A percentile compares a stretch with the other conserved stretches of the same genome.
phyloP scores from a whole-genome alignment of 1,284 basidiomycete species.

The Fomitopsis pinicola region DNA sequence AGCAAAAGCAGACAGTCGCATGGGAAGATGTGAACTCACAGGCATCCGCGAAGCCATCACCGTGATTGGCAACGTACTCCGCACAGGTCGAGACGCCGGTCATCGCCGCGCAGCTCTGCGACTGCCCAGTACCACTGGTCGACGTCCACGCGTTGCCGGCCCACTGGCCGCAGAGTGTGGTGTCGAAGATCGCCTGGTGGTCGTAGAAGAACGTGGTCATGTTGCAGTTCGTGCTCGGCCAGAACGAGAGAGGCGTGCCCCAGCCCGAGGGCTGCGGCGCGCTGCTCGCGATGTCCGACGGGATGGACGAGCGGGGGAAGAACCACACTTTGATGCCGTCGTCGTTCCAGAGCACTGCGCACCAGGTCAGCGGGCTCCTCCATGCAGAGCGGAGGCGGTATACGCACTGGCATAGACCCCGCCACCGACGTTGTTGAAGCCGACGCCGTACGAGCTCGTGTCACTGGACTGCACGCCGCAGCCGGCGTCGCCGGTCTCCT shows the following conservation, averaged over 20 bases:
- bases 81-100: conserved; percentile 80
- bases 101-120: conserved; percentile 71
- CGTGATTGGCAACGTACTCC: conserved; percentile 68
- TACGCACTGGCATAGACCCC: conserved; percentile 79
- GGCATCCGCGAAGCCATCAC: conserved; percentile 69
- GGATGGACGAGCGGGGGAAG: conserved; percentile 70
- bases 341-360: conserved; percentile 69
- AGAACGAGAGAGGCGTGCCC: conserved; percentile 73
- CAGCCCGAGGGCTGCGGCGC: conserved; percentile 68
- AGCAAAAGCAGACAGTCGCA: conserved; percentile 3
- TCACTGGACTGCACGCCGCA: conserved; percentile 58
- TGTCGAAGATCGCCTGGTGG: conserved; percentile 78
- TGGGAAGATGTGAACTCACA: conserved; percentile 48
- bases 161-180: conserved; percentile 87
- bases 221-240: conserved; percentile 67
- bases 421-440: conserved; percentile 70
- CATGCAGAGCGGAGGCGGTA: neutral
- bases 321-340: conserved; percentile 77
- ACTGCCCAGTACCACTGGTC: conserved; percentile 73
- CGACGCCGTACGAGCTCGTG: conserved; percentile 56
- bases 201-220: conserved; percentile 73
- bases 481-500: conserved; percentile 49
- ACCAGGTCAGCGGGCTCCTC: neutral
- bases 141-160: conserved; percentile 72
- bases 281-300: conserved; percentile 66